phyloP scores from a whole-genome alignment of 768 basidiomycete genomes.

The Amylocystis lapponica region DNA sequence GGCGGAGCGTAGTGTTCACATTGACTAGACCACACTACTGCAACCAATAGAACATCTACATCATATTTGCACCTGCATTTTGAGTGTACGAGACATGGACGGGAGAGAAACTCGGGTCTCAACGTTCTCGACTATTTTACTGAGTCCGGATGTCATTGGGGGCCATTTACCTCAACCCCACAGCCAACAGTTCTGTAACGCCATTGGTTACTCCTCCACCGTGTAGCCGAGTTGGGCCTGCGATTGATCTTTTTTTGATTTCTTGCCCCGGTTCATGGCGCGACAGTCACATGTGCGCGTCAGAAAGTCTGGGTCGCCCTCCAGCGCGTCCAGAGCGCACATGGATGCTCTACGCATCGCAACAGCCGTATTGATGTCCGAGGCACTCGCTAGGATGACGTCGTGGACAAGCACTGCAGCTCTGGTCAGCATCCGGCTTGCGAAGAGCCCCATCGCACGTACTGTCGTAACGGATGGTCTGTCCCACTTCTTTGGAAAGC shows the following conservation, averaged over 20 bases:
- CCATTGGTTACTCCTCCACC: neutral
- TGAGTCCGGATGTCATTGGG: too few relatives aligned
- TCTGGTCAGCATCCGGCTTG: neutral
- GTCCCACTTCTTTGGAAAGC: constrained; percentile 43
- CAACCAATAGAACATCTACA: too few relatives aligned
- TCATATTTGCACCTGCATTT: too few relatives aligned
- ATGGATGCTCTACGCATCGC: constrained; percentile 59
- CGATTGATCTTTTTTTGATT: constrained; percentile 30
- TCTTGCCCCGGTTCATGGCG: constrained; percentile 26
- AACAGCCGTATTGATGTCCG: constrained; percentile 41
- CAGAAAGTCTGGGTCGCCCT: constrained; percentile 59
- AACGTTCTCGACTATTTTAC: too few relatives aligned
- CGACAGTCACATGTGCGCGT: constrained; percentile 65
- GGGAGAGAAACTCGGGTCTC: too few relatives aligned
- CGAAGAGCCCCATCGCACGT: constrained; percentile 11
- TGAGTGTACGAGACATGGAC: too few relatives aligned
- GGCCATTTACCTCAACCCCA: too few relatives aligned
- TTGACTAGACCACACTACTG: too few relatives aligned
- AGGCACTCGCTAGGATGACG: constrained; percentile 52
- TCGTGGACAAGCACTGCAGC: constrained; percentile 62
- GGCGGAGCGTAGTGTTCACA: too few relatives aligned
- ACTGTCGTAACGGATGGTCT: constrained; percentile 47
- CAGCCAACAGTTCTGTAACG: too few relatives aligned
- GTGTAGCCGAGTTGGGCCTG: constrained; percentile 4
- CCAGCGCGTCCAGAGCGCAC: constrained; percentile 63